Evolutionary conservation across 2,329 filamentous ascomycete genomes (phyloP).

Genomic region (Huntiella bhutanensis): DNA sequence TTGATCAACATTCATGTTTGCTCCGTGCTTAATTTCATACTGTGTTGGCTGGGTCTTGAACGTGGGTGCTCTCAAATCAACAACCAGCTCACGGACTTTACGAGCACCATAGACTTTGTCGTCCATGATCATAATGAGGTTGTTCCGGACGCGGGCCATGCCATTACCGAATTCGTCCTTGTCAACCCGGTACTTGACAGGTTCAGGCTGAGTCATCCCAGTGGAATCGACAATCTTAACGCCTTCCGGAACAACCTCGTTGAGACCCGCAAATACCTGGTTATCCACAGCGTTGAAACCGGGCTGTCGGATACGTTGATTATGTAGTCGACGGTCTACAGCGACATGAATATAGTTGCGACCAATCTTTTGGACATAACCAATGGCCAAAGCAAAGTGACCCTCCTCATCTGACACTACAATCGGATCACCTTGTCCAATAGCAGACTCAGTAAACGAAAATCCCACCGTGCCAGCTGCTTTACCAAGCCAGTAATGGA

Average conservation of each 20-base stretch:
- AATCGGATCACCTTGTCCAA: slow-evolving; percentile 72
- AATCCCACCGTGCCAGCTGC: slow-evolving; percentile 40
- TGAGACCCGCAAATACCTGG: slow-evolving; percentile 77
- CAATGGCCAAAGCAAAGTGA: slow-evolving; percentile 85
- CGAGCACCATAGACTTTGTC: slow-evolving; percentile 51
- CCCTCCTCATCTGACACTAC: slow-evolving; percentile 93
- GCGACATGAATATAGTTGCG: slow-evolving; percentile 66
- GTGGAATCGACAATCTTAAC: slow-evolving; percentile 3
- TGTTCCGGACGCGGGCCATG: slow-evolving; percentile 88
- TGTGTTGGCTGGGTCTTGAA: slow-evolving; percentile 52
- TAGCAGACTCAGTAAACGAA: slow-evolving; percentile 81
- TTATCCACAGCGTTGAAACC: slow-evolving; percentile 62
- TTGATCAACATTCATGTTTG: slow-evolving; percentile 73
- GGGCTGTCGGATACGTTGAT: slow-evolving; percentile 54
- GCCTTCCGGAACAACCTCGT: slow-evolving; percentile 42
- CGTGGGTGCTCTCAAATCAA: slow-evolving; percentile 53
- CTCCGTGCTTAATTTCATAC: slow-evolving; percentile 37
- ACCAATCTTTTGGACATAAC: slow-evolving; percentile 64
- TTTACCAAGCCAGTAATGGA: slow-evolving; percentile 69
- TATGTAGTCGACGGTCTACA: slow-evolving; percentile 77
- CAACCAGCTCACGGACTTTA: slow-evolving; percentile 59
- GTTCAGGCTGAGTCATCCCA: not conserved
- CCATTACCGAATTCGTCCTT: slow-evolving; percentile 98
- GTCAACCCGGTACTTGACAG: slow-evolving; percentile 66
- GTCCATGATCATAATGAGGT: slow-evolving; percentile 81